Conservation (phyloP, 805 yeast genomes). For the Metschnikowia drakensbergensis region DNA sequence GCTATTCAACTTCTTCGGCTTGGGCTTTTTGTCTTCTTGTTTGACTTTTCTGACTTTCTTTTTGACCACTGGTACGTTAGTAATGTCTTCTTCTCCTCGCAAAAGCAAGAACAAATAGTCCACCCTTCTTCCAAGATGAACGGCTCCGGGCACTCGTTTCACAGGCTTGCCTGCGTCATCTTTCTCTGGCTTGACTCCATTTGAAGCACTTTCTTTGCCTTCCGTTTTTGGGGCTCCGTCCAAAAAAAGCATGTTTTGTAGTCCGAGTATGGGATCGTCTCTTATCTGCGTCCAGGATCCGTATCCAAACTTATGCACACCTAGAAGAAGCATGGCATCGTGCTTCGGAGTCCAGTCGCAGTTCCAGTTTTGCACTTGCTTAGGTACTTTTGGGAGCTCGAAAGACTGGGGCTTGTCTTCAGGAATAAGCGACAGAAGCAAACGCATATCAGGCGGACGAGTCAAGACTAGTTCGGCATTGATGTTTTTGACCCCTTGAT, state of each 20-base stretch:
- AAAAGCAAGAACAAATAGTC: slow-evolving; percentile 78
- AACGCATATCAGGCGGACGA: slow-evolving; percentile 80
- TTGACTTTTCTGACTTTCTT: slow-evolving; percentile 20
- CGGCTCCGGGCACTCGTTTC: slow-evolving; percentile 84
- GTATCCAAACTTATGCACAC: slow-evolving; percentile 89
- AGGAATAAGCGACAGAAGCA: slow-evolving; percentile 52
- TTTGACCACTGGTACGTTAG: slow-evolving; percentile 13
- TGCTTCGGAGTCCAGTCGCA: slow-evolving; percentile 81
- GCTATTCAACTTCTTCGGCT: slow-evolving; percentile 16
- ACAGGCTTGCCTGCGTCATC: slow-evolving; percentile 28
- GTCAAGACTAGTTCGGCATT: slow-evolving; percentile 85
- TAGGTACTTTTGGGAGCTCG: slow-evolving; percentile 58
- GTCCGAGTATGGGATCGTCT: slow-evolving; percentile 88
- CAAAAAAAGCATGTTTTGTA: slow-evolving; percentile 79
- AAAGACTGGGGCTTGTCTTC: slow-evolving; percentile 57
- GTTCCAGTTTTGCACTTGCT: slow-evolving; percentile 86
- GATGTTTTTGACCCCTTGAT: slow-evolving; percentile 78
- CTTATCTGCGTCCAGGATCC: slow-evolving; percentile 94
- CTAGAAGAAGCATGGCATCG: slow-evolving; percentile 82
- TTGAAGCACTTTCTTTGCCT: slow-evolving; percentile 12
- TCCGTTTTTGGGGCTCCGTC: slow-evolving; percentile 27
- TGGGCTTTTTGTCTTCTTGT: slow-evolving; percentile 17
- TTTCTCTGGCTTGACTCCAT: slow-evolving; percentile 12
- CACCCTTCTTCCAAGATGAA: slow-evolving; percentile 86
- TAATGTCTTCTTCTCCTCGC: slow-evolving; percentile 49